Percentiles rank a stretch among this genome's conserved stretches.
phyloP scores from a whole-genome alignment of 768 basidiomycete genomes.

The Pholiota conissans region DNA sequence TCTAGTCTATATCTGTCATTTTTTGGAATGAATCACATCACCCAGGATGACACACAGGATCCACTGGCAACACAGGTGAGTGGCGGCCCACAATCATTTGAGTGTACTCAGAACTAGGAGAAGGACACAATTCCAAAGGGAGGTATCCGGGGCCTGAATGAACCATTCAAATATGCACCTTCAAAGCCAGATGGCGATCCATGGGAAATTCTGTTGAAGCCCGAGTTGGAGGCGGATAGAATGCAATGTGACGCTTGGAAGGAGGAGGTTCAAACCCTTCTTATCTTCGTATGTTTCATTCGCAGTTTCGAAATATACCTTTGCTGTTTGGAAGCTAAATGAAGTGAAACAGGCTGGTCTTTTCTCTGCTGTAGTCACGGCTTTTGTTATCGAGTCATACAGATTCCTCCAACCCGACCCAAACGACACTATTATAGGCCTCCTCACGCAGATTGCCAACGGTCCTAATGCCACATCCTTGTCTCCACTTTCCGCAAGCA shows the following conservation, averaged over 20 bases:
- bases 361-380: constrained; percentile 1
- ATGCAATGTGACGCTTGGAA: constrained; percentile 13
- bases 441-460: not conserved
- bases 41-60: too few relatives aligned
- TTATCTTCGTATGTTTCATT: constrained; percentile 19
- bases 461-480: not conserved
- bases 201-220: constrained; percentile 5
- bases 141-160: too few relatives aligned
- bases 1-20: too few relatives aligned
- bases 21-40: too few relatives aligned
- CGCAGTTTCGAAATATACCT: not conserved
- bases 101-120: too few relatives aligned
- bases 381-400: constrained; percentile 8
- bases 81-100: too few relatives aligned
- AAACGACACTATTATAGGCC: not conserved
- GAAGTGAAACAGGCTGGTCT: not conserved
- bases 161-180: not conserved
- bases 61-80: too few relatives aligned
- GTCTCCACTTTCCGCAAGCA: not conserved
- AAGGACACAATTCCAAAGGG: too few relatives aligned
- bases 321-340: not conserved
- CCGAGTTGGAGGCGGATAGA: constrained; percentile 3
- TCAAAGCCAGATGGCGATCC: constrained; percentile 1
- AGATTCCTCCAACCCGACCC: constrained; percentile 1
- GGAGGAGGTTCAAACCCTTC: constrained; percentile 20